Evolutionary conservation across 345 rosid genomes (phyloP), one percentile per base, ranked within the genome.

Genomic region (Cochlearia excelsa): DNA sequence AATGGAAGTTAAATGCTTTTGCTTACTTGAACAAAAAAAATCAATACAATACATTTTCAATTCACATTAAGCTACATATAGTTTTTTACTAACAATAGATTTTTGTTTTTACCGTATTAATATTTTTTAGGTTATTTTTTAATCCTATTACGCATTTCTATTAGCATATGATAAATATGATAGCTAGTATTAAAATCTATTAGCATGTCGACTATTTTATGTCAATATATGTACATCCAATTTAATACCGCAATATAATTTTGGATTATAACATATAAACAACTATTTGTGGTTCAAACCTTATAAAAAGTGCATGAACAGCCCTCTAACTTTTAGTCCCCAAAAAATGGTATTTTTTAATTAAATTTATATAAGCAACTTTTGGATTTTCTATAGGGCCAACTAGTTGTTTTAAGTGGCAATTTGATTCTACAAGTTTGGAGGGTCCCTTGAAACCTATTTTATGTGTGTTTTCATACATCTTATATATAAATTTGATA

Each of bases 381-480:
- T 69, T 69, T 69, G 54, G 74, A 42, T 56, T 62, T 63, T 55
- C 53, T 4, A 69, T 62, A 69, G 59, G 53, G 64, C 54, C 68
- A 69, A 47, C 41, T 34, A 55, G 41, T 35, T 55, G 52, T 54
- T 54, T 41, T 61, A 54, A 26, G 73, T 61, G 52, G 67, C 73
- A 61, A 68, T 46, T 61, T 69, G 73, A 55, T 40, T 61, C 63
- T 28, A 40, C 47, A 62, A 62, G 52, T 69, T 49, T 54, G 53
- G 63, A 54, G 63, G 67, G 16, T 23, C 73, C 62, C 51, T 61
- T 61, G 63, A 47, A 47, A 61, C 51, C 44, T 54, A 46, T 37
- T 39, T 31, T 60, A 30, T 11, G 6, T 4, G 49, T 48, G 7
- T 8, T 33, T 5, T 9, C 44, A 66, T 57, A 16, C 9, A 60